Evolutionary conservation across 306 rosid genomes (phyloP).

Genomic region (Citrullus colocynthis): DNA sequence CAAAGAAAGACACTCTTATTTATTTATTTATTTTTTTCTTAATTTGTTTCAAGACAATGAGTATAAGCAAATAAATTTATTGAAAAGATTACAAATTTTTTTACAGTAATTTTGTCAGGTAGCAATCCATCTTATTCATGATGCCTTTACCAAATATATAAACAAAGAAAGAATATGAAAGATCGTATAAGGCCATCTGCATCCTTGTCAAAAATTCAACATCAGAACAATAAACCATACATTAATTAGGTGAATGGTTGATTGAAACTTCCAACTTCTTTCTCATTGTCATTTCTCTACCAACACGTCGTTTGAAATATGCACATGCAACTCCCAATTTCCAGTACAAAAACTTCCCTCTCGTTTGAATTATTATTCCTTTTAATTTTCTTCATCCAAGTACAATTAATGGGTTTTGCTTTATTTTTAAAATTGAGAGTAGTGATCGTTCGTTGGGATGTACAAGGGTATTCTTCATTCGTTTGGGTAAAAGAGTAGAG

Average conservation of each 20-base stretch:
- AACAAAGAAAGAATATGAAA: not conserved
- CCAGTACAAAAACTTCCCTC: not conserved
- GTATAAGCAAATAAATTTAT: not conserved
- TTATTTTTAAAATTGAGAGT: not conserved
- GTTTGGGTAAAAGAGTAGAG: too few species aligned
- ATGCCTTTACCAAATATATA: constrained; percentile 5
- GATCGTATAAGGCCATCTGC: constrained; percentile 1
- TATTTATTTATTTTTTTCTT: not conserved
- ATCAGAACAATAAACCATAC: not conserved
- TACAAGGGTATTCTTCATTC: not conserved
- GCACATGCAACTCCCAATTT: not conserved
- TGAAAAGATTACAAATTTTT: not conserved
- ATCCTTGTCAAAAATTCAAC: constrained; percentile 1
- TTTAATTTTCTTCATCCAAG: too few species aligned
- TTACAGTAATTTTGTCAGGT: not conserved
- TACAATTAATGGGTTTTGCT: not conserved
- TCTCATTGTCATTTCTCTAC: constrained; percentile 2
- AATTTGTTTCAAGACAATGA: not conserved
- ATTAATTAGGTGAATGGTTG: not conserved
- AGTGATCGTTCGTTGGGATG: not conserved
- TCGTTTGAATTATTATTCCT: too few species aligned
- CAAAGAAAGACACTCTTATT: not conserved
- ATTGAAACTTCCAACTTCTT: not conserved
- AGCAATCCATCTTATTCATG: not conserved
- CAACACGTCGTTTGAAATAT: not conserved